Evolutionary conservation across 208 protist species (phyloP).

Genomic region (Trypanosoma brucei): DNA sequence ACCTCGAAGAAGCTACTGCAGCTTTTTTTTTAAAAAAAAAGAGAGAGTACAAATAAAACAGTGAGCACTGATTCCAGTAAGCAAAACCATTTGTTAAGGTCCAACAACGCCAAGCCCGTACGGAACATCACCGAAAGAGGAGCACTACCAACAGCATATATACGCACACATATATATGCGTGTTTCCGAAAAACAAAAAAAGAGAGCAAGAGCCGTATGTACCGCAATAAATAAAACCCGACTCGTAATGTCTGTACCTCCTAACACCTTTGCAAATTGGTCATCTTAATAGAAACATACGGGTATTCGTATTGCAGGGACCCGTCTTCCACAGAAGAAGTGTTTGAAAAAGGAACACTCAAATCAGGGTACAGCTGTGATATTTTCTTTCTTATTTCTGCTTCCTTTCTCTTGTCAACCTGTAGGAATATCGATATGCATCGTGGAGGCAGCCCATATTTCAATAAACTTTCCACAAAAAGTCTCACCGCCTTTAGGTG

Average conservation of each 20-base stretch:
- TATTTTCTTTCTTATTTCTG: conserved; percentile 71
- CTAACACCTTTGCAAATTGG: conserved; percentile 63
- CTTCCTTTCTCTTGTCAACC: conserved; percentile 61
- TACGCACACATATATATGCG: no score
- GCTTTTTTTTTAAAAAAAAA: neutral
- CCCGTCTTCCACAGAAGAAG: conserved; percentile 41
- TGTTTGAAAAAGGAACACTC: conserved; percentile 42
- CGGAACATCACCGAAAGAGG: no score
- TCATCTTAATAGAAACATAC: conserved; percentile 80
- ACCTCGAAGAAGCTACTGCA: conserved; percentile 2
- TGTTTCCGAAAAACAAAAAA: conserved; percentile 1
- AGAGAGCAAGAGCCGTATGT: conserved; percentile 17
- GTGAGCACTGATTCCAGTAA: no score
- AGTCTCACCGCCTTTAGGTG: conserved; percentile 89
- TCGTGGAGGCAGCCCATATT: conserved; percentile 84
- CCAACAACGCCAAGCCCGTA: no score
- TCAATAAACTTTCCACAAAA: conserved; percentile 89
- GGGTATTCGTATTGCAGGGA: conserved; percentile 82
- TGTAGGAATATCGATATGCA: conserved; percentile 84
- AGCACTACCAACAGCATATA: no score
- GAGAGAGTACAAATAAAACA: conserved; percentile 28
- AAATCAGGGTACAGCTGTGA: conserved; percentile 69
- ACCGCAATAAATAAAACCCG: conserved; percentile 1
- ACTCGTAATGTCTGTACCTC: neutral
- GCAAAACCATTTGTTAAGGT: no score